Evolutionary conservation across 768 basidiomycete species (phyloP), one percentile per base, ranked within the genome.

Genomic region (Sutorius australiensis): DNA sequence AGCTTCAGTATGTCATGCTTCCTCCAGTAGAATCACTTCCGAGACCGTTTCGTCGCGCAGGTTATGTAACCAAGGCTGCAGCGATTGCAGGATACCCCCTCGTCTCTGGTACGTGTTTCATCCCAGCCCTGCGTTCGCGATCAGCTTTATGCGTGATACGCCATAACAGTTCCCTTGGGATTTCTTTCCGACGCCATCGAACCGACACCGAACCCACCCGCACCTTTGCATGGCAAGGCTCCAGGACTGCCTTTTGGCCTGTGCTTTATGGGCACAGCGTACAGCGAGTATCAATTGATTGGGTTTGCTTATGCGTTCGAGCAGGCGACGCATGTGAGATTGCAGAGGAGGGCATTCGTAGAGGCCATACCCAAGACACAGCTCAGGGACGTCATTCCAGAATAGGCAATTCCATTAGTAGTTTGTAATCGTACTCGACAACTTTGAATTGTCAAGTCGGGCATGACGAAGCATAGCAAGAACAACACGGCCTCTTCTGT

Each of bases 381-480:
- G 54, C 61, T 78, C 11, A 56, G 32, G 21, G 71, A 75, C 48
- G 64, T 74, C 14, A 32, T 17, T 17, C 16, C 7, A 8, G 34
- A 36, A 16, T 16, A 8, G 16, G 14, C 34, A 34, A 34, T 6
- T 10, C 6, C 34, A 14, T 6, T 36, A 16, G 7, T 7, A 34
- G 13, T 34, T 6, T 0, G 14, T 34, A 24, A 24, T 24, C 24
- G 4, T 24, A 24, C 24, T 4, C 24, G 24, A 24, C 24, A 24
- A 24, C 24, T 24, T 24, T 24, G 2, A 24, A 24, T 24, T 24
- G 24, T 24, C 24, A 24, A 24, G 24, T 24, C 24, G 4, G 24
- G 24, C n/a, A 91, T 91, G 89, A 90, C 89, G 49, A 92, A 91
- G 71, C 89, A 92, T 65, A 88, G 86, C 78, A 92, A 90, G 72